phyloP scores from a whole-genome alignment of 1,284 basidiomycete genomes.

The Ustilago lituana region DNA sequence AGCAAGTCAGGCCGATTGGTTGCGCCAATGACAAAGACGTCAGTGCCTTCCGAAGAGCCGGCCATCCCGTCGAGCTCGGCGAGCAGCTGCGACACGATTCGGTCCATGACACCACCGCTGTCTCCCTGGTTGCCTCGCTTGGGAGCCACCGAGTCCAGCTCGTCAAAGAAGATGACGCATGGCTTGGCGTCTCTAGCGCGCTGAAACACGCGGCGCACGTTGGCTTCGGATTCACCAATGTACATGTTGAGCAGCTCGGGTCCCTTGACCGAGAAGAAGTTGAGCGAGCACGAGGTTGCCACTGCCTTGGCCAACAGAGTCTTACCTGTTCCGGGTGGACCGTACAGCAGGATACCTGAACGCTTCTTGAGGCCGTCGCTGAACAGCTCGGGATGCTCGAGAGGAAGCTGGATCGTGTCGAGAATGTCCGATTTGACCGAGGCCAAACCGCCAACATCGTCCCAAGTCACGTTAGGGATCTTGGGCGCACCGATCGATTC shows the following conservation, averaged over 20 bases:
- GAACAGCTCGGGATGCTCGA: conserved; percentile 94
- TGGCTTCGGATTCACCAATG: conserved; percentile 70
- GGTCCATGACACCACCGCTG: conserved; percentile 70
- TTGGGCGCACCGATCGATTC: conserved; percentile 95
- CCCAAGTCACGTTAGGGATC: conserved; percentile 96
- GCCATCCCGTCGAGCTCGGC: conserved; percentile 70
- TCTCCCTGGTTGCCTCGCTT: conserved; percentile 70
- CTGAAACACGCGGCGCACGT: conserved; percentile 69
- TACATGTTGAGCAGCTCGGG: conserved; percentile 71
- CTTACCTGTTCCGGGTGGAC: conserved; percentile 70
- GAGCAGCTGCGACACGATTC: conserved; percentile 69
- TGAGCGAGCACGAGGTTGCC: conserved; percentile 72
- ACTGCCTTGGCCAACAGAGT: conserved; percentile 73
- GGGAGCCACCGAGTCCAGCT: conserved; percentile 70
- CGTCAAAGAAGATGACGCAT: conserved; percentile 70
- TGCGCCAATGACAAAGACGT: conserved; percentile 70
- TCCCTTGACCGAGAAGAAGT: conserved; percentile 70
- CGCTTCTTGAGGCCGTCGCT: conserved; percentile 92
- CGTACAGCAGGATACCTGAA: conserved; percentile 74
- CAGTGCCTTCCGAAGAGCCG: conserved; percentile 64
- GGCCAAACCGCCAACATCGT: conserved; percentile 93
- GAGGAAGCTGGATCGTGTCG: conserved; percentile 94
- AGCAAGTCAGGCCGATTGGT: conserved; percentile 70
- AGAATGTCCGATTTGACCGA: conserved; percentile 91
- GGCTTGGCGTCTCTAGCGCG: conserved; percentile 69